Percentiles rank a stretch among this genome's conserved stretches.
phyloP scores from a whole-genome alignment of 768 basidiomycete species.

The Mycena capillaripes region DNA sequence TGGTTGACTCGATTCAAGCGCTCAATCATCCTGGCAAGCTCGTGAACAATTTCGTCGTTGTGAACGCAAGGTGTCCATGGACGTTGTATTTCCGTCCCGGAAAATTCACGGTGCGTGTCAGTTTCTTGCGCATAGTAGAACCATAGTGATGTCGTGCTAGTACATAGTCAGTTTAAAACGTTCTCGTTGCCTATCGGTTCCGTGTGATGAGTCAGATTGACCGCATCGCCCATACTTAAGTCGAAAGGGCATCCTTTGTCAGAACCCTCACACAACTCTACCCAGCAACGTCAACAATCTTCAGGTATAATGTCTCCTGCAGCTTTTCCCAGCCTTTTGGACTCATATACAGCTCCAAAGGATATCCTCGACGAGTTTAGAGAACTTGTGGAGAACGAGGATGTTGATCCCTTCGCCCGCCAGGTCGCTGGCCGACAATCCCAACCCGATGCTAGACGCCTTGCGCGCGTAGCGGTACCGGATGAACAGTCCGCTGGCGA shows the following conservation, averaged over 20 bases:
- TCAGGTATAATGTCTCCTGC: slow-evolving; percentile 69
- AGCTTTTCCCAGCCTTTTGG: slow-evolving; percentile 78
- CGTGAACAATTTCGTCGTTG: too few species aligned
- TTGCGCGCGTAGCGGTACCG: slow-evolving; percentile 72
- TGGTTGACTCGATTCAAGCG: too few species aligned
- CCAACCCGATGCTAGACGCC: slow-evolving; percentile 93
- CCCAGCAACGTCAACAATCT: slow-evolving; percentile 22
- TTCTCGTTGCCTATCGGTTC: slow-evolving; percentile 8
- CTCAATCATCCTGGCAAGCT: too few species aligned
- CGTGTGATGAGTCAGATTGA: slow-evolving; percentile 22
- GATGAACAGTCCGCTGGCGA: slow-evolving; percentile 53
- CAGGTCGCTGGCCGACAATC: slow-evolving; percentile 88
- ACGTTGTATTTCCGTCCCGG: neutral
- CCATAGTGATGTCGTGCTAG: slow-evolving; percentile 4
- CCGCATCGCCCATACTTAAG: neutral
- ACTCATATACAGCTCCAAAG: slow-evolving; percentile 93
- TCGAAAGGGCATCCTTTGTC: neutral
- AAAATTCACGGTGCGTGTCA: neutral
- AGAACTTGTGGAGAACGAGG: slow-evolving; percentile 92
- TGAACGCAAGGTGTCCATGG: too few species aligned
- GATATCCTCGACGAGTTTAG: slow-evolving; percentile 95
- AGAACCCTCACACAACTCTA: neutral
- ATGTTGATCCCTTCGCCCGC: slow-evolving; percentile 78
- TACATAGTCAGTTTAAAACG: neutral
- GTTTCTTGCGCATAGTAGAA: slow-evolving; percentile 1